Percentiles rank a stretch among this genome's conserved stretches.
Evolutionary conservation across 2,329 filamentous ascomycete species (phyloP).

Genomic region (Davidsoniella australis): DNA sequence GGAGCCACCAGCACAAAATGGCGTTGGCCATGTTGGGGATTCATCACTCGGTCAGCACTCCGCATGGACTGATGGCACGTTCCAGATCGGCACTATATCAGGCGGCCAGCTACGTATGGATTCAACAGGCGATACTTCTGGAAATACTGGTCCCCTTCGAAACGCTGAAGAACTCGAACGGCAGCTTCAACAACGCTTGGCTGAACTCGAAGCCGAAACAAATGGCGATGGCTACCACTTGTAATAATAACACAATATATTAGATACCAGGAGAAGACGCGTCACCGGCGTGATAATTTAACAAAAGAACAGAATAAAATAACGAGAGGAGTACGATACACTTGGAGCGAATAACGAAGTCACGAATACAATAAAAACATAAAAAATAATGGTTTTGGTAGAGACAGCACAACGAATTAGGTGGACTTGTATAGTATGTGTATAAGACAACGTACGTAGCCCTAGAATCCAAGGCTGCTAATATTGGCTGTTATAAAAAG

Average conservation of each 20-base stretch:
- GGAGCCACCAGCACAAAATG: background rate
- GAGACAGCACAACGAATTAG: too few relatives aligned
- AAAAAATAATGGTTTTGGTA: background rate
- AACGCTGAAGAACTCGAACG: slow-evolving; percentile 40
- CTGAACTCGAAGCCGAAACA: slow-evolving; percentile 25
- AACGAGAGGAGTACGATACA: background rate
- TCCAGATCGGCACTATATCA: slow-evolving; percentile 40
- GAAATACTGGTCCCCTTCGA: background rate
- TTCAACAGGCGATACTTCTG: background rate
- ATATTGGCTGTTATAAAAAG: too few relatives aligned
- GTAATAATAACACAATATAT: too few relatives aligned
- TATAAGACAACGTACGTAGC: too few relatives aligned
- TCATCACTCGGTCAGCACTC: slow-evolving; percentile 17
- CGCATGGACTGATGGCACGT: slow-evolving; percentile 47
- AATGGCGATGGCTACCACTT: slow-evolving; percentile 19
- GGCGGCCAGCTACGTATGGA: slow-evolving; percentile 33
- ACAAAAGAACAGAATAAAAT: too few relatives aligned
- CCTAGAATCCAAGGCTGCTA: too few relatives aligned
- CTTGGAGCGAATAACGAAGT: background rate
- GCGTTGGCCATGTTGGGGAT: background rate
- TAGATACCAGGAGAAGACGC: too few relatives aligned
- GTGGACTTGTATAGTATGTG: too few relatives aligned
- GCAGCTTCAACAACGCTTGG: slow-evolving; percentile 37
- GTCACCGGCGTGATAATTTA: too few relatives aligned
- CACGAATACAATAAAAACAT: background rate